Percentiles rank a stretch among this genome's conserved stretches.
Conservation (phyloP, 2,329 filamentous ascomycete species). For the Beauveria medogensis region DNA sequence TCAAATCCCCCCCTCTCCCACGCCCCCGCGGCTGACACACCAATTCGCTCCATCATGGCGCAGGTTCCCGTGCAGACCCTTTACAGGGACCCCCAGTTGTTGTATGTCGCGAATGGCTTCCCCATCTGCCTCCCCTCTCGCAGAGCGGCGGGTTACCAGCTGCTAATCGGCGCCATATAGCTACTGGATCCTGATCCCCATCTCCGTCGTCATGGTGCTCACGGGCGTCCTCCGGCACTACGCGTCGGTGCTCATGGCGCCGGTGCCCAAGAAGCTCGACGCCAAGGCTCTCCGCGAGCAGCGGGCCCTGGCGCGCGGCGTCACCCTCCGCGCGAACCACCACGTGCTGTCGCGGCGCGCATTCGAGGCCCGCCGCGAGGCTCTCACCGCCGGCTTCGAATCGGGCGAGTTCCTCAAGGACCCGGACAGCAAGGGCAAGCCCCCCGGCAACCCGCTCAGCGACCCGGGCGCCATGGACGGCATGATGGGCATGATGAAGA, state of each 20-base stretch:
- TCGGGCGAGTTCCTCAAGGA: conserved; percentile 84
- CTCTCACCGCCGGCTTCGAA: conserved; percentile 73
- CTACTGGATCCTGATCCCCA: conserved; percentile 98
- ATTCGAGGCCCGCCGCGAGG: conserved; percentile 74
- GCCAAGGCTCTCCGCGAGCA: conserved; percentile 76
- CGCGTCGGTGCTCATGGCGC: conserved; percentile 82
- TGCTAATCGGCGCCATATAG: conserved; percentile 36
- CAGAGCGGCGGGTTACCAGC: neutral
- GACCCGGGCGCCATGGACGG: conserved; percentile 97
- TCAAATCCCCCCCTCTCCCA: neutral
- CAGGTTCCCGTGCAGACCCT: conserved; percentile 87
- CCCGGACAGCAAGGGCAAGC: conserved; percentile 76
- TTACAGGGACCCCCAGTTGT: conserved; percentile 94
- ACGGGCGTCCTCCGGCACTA: conserved; percentile 96
- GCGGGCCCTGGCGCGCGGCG: conserved; percentile 71
- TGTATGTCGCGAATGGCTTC: conserved; percentile 51
- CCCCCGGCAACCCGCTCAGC: conserved; percentile 85
- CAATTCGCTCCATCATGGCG: conserved; percentile 53
- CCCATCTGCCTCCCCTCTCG: too few relatives aligned
- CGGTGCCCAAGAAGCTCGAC: conserved; percentile 73
- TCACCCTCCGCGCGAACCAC: conserved; percentile 77
- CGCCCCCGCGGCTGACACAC: neutral
- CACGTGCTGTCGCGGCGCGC: conserved; percentile 68
- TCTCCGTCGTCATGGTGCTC: conserved; percentile 95
- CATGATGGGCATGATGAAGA: conserved; percentile 99